A percentile compares a stretch with the other conserved stretches of the same genome.
phyloP scores from a whole-genome alignment of 2,329 filamentous ascomycete species.

The Elsinoe australis region DNA sequence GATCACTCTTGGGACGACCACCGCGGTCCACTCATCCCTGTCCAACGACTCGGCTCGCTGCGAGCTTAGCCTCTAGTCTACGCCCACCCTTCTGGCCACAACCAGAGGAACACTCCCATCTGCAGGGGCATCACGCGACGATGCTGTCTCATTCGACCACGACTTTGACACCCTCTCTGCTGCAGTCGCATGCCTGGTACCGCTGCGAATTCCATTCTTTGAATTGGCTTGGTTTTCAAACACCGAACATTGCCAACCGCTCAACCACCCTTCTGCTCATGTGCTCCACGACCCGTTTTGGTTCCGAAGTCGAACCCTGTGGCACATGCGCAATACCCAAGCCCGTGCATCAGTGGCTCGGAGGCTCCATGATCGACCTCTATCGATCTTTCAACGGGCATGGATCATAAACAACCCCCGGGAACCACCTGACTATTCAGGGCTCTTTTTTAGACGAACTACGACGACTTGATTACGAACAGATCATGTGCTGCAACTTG shows the following conservation, averaged over 20 bases:
- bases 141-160: constrained; percentile 15
- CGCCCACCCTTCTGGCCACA: constrained; percentile 5
- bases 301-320: constrained; percentile 13
- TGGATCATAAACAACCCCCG: constrained; percentile 12
- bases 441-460: background rate
- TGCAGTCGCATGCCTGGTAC: background rate
- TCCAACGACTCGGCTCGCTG: background rate
- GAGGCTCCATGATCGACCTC: constrained; percentile 12
- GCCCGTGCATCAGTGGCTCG: constrained; percentile 14
- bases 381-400: constrained; percentile 15
- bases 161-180: background rate
- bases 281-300: constrained; percentile 8
- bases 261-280: constrained; percentile 9
- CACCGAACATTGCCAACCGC: too few relatives aligned
- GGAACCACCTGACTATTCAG: constrained; percentile 8
- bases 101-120: background rate
- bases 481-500: background rate
- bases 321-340: constrained; percentile 13
- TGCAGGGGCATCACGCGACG: constrained; percentile 18
- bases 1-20: background rate
- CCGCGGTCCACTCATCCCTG: too few relatives aligned
- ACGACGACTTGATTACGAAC: background rate
- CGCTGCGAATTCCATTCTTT: too few relatives aligned
- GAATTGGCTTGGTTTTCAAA: too few relatives aligned
- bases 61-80: background rate